Conservation (phyloP, 768 basidiomycete genomes). For the Russula sp. region DNA sequence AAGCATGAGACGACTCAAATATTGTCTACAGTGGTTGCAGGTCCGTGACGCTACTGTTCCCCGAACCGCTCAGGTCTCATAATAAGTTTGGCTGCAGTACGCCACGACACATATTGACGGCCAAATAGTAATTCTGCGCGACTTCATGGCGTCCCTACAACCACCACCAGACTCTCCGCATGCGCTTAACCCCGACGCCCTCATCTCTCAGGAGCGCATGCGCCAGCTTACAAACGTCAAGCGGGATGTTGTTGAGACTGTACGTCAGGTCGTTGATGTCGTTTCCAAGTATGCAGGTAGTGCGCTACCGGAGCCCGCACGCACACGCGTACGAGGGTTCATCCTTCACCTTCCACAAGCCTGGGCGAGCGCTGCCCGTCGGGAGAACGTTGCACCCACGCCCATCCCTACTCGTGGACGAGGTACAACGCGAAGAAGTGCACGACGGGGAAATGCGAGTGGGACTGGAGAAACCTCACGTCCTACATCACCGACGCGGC, state of each 20-base stretch:
- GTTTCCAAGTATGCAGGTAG: constrained; percentile 83
- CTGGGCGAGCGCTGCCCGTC: constrained; percentile 57
- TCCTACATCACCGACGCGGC: constrained; percentile 36
- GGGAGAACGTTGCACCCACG: constrained; percentile 28
- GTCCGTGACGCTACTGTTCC: constrained; percentile 43
- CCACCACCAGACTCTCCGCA: constrained; percentile 41
- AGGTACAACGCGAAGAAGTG: constrained; percentile 23
- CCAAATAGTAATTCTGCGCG: constrained; percentile 79
- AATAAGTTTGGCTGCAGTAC: constrained; percentile 48
- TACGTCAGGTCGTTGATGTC: constrained; percentile 85
- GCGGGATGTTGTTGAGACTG: constrained; percentile 81
- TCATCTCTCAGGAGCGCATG: constrained; percentile 44
- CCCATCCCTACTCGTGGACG: constrained; percentile 32
- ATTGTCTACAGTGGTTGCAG: constrained; percentile 86
- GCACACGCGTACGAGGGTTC: constrained; percentile 66
- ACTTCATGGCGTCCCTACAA: constrained; percentile 74
- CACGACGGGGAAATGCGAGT: constrained; percentile 26
- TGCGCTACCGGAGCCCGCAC: constrained; percentile 82
- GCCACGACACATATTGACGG: constrained; percentile 85
- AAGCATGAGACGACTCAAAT: constrained; percentile 80
- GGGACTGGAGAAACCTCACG: constrained; percentile 32
- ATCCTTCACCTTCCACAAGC: constrained; percentile 76
- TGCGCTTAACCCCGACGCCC: constrained; percentile 36
- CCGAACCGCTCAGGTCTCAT: background rate
- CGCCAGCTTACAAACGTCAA: constrained; percentile 73